Evolutionary conservation across 2,329 filamentous ascomycete species (phyloP), one percentile per base, ranked within the genome.

Genomic region (Aphanoascus verrucosus): DNA sequence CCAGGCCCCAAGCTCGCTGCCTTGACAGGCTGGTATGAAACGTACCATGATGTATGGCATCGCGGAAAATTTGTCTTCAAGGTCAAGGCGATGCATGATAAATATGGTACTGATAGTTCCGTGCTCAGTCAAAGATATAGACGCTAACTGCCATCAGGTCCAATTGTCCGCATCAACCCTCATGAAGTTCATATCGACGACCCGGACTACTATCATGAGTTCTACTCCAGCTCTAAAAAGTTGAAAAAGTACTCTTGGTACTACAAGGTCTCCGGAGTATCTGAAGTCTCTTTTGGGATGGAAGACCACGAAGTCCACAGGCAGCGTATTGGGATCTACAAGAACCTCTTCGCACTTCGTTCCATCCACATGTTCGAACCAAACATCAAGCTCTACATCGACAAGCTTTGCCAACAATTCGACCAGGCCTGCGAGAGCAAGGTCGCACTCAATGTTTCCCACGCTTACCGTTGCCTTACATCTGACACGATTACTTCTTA

Each of bases 251-350:
- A 60, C 46, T 52, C 52, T 14, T 58, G 49, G 54, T 59, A 58
- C 55, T 28, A 28, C 23, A 28, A 28, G 23, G 23, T 28, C 23
- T 28, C 23, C 7, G 58, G 56, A 15, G 49, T 47, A 15, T 52
- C 60, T 34, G 52, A 56, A 47, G 59, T 58, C 56, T 60, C 65
- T 59, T 69, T 64, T 47, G 55, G 57, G n/a, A 64, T 60, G 2
- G 53, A 49, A 52, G 55, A 57, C 46, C 53, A 59, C 49, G 55
- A 60, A 40, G 55, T 60, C 9, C 63, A 64, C 53, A 60, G 60
- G 11, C 53, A 57, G 8, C 55, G 61, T 28, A 53, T 61, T 28
- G 59, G 59, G 35, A 57, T 58, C 12, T 57, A 63, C 37, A 61
- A 54, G 41, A 56, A 57, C 9, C 62, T 59, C 56, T 64, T 64